Base-by-base conservation (phyloP, 495 filamentous ascomycete genomes). In the Extremus antarcticus region DNA sequence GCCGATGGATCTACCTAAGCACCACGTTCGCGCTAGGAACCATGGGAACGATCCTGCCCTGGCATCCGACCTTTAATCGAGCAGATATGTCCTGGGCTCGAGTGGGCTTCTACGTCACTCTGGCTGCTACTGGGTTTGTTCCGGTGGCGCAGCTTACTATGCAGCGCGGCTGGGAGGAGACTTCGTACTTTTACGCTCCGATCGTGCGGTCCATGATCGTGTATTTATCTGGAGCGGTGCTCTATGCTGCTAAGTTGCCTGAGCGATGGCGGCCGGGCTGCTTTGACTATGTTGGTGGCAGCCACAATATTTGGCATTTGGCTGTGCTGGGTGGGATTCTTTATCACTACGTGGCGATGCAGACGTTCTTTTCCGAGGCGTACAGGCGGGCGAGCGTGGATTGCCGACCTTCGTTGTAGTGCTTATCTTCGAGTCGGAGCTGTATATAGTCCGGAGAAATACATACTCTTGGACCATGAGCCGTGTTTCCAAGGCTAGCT, bases 231-330 rank as follows among this genome's bases (percentile, higher is more conserved):
- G 92, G 92, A 25, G 91, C 92, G 29, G 66, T 79, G 20, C 75
- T 97, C 50, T 99, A 99, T 68, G 92, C 94, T n/a, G 84, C 83
- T 63, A 89, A 95, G 67, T 74, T 97, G 8, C 92, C 92, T 29
- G 92, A 99, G 72, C 77, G 88, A 50, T 99, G 88, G 86, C 84
- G 76, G 59, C 94, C 90, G 0, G 92, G 92, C 40, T 78, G 80
- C 62, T 96, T 97, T 60, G 92, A 99, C 68, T 99, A 94, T 68
- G 73, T 92, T 25, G 94, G 94, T 23, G 88, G 86, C 48, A 89
- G 85, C 66, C 92, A 99, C 70, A 99, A 99, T 70, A 81, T 97
- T 22, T 99, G 94, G 92, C 92, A 99, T 69, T 68, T 95, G 40
- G 94, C 94, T 20, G 92, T 99, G 22, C 70, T 99, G 23, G 87